Percentiles rank a stretch among this genome's conserved stretches.
Evolutionary conservation across 768 basidiomycete genomes (phyloP).

Genomic region (Podaxis sp.): DNA sequence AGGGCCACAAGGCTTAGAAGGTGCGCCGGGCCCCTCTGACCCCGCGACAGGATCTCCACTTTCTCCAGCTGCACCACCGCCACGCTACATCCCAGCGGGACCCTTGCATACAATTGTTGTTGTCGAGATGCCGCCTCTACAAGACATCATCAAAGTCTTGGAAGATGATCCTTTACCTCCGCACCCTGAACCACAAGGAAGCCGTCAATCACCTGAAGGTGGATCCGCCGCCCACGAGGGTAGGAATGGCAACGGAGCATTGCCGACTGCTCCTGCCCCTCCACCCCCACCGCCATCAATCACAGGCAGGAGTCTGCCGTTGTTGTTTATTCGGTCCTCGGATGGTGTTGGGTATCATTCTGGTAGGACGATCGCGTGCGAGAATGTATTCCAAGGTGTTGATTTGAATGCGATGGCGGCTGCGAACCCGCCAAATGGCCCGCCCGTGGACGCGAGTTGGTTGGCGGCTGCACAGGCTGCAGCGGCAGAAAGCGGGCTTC

Average conservation of each 20-base stretch:
- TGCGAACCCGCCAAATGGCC: conserved; percentile 45
- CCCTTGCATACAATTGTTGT: conserved; percentile 79
- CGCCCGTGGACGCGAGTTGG: conserved; percentile 63
- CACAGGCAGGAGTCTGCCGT: conserved; percentile 67
- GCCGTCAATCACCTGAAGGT: conserved; percentile 32
- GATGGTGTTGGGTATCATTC: conserved; percentile 93
- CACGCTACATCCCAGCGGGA: conserved; percentile 52
- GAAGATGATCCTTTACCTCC: conserved; percentile 64
- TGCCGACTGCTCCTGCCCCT: conserved; percentile 17
- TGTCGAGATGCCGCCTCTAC: conserved; percentile 79
- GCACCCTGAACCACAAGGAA: conserved; percentile 35
- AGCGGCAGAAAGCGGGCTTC: conserved; percentile 63
- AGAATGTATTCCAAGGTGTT: conserved; percentile 74
- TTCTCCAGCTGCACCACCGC: conserved; percentile 29
- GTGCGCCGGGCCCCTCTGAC: conserved; percentile 28
- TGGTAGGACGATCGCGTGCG: conserved; percentile 79
- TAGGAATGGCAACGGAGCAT: conserved; percentile 24
- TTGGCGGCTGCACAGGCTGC: conserved; percentile 73
- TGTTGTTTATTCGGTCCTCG: conserved; percentile 77
- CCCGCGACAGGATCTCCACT: conserved; percentile 28
- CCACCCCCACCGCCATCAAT: conserved; percentile 50
- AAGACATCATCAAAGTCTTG: conserved; percentile 75
- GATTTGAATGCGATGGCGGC: conserved; percentile 53
- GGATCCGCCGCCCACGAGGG: conserved; percentile 27
- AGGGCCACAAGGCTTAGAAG: conserved; percentile 34